Evolutionary conservation across 2,329 filamentous ascomycete genomes (phyloP).

Genomic region (Xylaria sp.): DNA sequence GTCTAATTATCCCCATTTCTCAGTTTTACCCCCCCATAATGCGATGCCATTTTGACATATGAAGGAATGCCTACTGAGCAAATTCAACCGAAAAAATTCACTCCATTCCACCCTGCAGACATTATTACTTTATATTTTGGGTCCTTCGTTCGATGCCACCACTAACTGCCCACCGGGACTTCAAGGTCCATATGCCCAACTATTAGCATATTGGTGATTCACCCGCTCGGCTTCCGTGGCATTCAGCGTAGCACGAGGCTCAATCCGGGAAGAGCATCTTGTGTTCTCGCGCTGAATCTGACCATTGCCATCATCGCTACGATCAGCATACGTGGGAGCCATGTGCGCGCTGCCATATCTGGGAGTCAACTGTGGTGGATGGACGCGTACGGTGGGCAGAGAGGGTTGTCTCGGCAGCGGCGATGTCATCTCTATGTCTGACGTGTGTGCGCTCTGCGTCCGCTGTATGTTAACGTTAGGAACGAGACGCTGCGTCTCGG

Average conservation of each 20-base stretch:
- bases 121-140: too few species aligned
- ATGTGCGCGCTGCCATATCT: slow-evolving; percentile 35
- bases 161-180: too few species aligned
- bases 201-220: slow-evolving; percentile 45
- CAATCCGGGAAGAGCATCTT: neutral
- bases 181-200: slow-evolving; percentile 41
- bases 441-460: neutral
- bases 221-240: slow-evolving; percentile 42
- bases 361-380: slow-evolving; percentile 40
- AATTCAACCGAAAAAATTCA: slow-evolving; percentile 6
- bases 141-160: neutral
- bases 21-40: neutral
- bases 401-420: slow-evolving; percentile 5
- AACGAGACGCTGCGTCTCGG: slow-evolving; percentile 17
- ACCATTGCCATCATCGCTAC: neutral
- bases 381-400: slow-evolving; percentile 14
- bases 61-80: neutral
- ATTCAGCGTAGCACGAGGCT: slow-evolving; percentile 43
- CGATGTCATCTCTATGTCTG: neutral
- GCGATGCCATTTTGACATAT: neutral
- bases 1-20: neutral
- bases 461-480: neutral
- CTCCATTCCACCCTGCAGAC: neutral
- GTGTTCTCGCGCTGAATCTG: slow-evolving; percentile 13
- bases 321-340: slow-evolving; percentile 17